Conservation (phyloP, 345 rosid genomes). For the Ailanthus altissimus region DNA sequence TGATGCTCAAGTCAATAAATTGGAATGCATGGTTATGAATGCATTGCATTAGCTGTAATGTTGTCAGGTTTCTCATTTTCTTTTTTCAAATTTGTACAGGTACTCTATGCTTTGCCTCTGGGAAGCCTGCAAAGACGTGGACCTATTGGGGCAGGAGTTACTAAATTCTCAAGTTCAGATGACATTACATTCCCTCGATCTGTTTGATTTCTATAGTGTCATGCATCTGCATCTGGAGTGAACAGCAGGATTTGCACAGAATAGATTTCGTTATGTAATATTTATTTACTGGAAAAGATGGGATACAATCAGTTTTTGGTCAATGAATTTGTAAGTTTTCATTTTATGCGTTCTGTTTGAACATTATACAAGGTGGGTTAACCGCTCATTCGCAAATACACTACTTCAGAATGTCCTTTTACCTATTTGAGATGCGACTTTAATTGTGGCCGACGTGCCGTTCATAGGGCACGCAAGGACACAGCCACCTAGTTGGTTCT, state of each 20-base stretch:
- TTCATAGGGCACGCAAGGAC: background rate
- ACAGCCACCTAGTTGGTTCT: too few relatives aligned
- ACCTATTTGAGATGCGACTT: background rate
- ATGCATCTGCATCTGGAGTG: background rate
- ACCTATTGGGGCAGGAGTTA: conserved; percentile 99
- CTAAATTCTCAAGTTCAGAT: conserved; percentile 23
- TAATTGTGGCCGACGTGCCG: background rate
- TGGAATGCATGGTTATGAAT: background rate
- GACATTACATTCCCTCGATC: background rate
- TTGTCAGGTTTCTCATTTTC: background rate
- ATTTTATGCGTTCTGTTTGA: background rate
- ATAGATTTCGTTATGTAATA: background rate
- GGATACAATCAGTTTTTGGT: background rate
- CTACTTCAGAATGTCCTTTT: background rate
- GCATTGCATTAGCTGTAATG: background rate
- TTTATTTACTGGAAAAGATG: background rate
- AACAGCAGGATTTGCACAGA: background rate
- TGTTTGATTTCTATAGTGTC: background rate
- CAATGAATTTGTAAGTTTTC: background rate
- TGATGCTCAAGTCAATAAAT: background rate
- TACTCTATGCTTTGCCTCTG: conserved; percentile 81
- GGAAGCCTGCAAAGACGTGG: conserved; percentile 93
- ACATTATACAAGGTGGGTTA: background rate
- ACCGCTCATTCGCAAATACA: background rate
- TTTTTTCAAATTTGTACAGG: conserved; percentile 42